Evolutionary conservation across 2,329 filamentous ascomycete genomes (phyloP), one percentile per base, ranked within the genome.

Genomic region (Colletotrichum lini): DNA sequence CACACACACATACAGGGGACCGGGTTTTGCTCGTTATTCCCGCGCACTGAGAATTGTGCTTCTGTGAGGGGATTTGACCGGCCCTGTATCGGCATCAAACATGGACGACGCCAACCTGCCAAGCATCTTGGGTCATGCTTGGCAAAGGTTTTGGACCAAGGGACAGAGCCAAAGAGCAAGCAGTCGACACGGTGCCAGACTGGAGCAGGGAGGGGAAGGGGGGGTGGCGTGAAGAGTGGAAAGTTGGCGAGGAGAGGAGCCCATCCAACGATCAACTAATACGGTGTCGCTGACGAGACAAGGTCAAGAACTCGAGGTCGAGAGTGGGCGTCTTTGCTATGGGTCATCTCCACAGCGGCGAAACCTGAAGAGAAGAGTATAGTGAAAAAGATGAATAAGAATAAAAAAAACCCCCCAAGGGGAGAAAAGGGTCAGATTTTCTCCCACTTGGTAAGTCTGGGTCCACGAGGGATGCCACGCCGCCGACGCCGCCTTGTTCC

Each of bases 221-320:
- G 26, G 26, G 26, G 26, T 26, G 50, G 38, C 30, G 30, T 30
- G 30, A 30, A 30, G 30, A 30, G 30, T 30, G 30, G 30, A 30
- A 44, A 10, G 8, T 58, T 40, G 54, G 54, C 54, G 16, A 65
- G n/a, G 35, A 59, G 16, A 16, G 52, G 35, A 49, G 59, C 30
- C 30, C 54, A 23, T 26, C 35, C 59, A 13, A n/a, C 50, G 40
- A 35, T 44, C 23, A 58, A 45, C 60, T 57, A 62, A 38, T 35
- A 67, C 23, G 38, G 60, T 53, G 66, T 58, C 45, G 59, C 66
- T 47, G 35, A 35, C 21, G 8, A 52, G 13, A 21, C 26, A 54
- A 5, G 26, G 52, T n/a, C 26, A 54, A 54, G 16, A n/a, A 35
- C 12, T 12, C 40, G 12, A 13, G 44, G 58, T 18, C 49, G 40